These are phyloP conservation scores for Eucalyptus guilfoylei DNA, from an alignment of 345 rosid species.

Conservation along the genomic window DNA sequence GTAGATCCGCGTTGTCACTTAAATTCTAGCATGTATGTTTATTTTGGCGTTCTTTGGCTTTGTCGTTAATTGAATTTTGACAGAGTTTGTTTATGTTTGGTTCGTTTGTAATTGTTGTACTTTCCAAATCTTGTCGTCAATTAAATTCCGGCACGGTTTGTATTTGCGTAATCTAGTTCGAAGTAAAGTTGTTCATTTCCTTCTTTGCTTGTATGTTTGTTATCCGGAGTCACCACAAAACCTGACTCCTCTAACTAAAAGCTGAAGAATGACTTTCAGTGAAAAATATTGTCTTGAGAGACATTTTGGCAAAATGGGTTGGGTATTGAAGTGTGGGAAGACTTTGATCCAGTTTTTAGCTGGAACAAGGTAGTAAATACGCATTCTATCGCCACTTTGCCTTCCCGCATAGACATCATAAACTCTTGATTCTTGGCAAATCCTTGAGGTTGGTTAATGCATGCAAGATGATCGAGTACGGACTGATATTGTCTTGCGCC, in stretches of 20 bases:
- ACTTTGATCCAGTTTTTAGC: background rate
- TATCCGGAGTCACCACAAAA: background rate
- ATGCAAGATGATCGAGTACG: background rate
- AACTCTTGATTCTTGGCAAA: background rate
- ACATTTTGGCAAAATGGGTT: background rate
- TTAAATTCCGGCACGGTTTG: too few relatives aligned
- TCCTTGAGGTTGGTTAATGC: background rate
- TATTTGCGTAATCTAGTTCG: background rate
- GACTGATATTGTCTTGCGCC: background rate
- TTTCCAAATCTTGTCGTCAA: accelerated
- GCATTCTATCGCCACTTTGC: background rate
- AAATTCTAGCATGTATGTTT: too few relatives aligned
- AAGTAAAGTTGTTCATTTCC: background rate
- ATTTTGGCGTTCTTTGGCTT: background rate
- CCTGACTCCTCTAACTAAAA: background rate
- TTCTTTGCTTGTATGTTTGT: background rate
- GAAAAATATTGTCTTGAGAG: background rate
- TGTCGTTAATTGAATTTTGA: accelerated
- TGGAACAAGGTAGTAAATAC: background rate
- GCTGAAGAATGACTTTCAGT: background rate
- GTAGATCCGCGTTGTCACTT: background rate
- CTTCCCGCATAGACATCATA: background rate
- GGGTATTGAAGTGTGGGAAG: background rate
- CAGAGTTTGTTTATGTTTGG: background rate
- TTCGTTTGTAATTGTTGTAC: background rate